Evolutionary conservation across 441 rosid genomes (phyloP), one percentile per base, ranked within the genome.

Genomic region (Jatropha multifida): DNA sequence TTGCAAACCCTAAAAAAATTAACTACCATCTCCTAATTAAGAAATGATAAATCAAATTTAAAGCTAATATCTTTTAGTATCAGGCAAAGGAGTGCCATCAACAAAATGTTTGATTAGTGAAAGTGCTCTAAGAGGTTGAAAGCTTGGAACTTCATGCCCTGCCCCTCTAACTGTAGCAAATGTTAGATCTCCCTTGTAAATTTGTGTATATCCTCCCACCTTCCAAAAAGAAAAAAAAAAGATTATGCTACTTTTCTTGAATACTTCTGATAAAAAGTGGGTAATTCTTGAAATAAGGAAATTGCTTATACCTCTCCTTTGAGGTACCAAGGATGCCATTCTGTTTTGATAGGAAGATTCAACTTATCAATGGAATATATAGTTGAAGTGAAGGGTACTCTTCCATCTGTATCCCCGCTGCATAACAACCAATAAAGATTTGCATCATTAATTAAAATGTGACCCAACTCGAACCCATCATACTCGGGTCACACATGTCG

Each of bases 81-180:
- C 80, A 4, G 97, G 95, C 41, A 91, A 92, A 77, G 86, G 84
- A 55, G 89, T 78, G 81, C 90, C 89, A 4, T 66, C 61, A 52
- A 92, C 84, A 76, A 91, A 92, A 77, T 91, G 97, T 44, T 63
- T 78, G 79, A 92, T 71, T 13, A 94, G 79, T 8, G 98, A 83
- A 76, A 94, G 97, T 32, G 97, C 89, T 61, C 97, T 83, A 59
- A 74, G 49, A 2, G 98, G 98, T 72, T 92, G 92, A 80, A 72
- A 92, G 79, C 93, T 90, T 12, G 97, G 97, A n/a, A 94, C 97
- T 80, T 85, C 86, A 78, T 94, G 98, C 12, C 98, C 97, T 44
- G 97, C 97, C 32, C 88, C 94, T 86, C 97, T 85, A 26, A 94
- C 90, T 1, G 95, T 90, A 0, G 87, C 88, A 64, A 91, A 86